These are phyloP conservation scores for Fusarium miscanthi DNA, from an alignment of 2,329 filamentous ascomycete genomes.

Conservation along the genomic window DNA sequence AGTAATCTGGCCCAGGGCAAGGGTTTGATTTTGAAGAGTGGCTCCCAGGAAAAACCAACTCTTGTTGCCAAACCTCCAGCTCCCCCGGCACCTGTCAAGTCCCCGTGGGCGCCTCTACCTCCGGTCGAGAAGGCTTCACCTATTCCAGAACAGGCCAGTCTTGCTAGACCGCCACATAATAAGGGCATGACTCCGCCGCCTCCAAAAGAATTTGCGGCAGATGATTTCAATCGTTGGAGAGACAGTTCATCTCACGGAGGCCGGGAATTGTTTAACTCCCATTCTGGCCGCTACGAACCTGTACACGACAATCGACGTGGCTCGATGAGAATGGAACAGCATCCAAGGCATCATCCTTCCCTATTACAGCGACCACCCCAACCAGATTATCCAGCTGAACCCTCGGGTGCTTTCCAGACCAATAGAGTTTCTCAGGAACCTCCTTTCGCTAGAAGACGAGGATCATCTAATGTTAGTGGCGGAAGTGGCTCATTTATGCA, in stretches of 20 bases:
- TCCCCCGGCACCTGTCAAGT: conserved; percentile 79
- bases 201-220: conserved; percentile 85
- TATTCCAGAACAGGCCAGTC: conserved; percentile 64
- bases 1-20: conserved; percentile 64
- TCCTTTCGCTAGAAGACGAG: conserved; percentile 79
- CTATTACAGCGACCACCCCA: conserved; percentile 79
- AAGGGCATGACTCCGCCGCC: conserved; percentile 64
- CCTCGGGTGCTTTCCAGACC: conserved; percentile 88
- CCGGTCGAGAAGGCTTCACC: conserved; percentile 86
- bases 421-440: conserved; percentile 74
- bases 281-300: conserved; percentile 92
- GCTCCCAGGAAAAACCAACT: conserved; percentile 74
- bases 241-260: conserved; percentile 72
- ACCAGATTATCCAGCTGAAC: conserved; percentile 78
- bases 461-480: conserved; percentile 91
- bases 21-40: conserved; percentile 73
- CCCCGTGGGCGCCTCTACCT: conserved; percentile 89
- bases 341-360: conserved; percentile 74
- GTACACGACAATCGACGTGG: conserved; percentile 78
- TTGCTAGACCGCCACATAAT: conserved; percentile 61
- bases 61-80: conserved; percentile 77
- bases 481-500: conserved; percentile 78
- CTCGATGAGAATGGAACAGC: conserved; percentile 73
- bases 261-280: conserved; percentile 92
- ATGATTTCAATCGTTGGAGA: conserved; percentile 92